Percentiles rank a stretch among this genome's conserved stretches.
Evolutionary conservation across 441 rosid genomes (phyloP).

Genomic region (Bocquillonia castaneifolia): DNA sequence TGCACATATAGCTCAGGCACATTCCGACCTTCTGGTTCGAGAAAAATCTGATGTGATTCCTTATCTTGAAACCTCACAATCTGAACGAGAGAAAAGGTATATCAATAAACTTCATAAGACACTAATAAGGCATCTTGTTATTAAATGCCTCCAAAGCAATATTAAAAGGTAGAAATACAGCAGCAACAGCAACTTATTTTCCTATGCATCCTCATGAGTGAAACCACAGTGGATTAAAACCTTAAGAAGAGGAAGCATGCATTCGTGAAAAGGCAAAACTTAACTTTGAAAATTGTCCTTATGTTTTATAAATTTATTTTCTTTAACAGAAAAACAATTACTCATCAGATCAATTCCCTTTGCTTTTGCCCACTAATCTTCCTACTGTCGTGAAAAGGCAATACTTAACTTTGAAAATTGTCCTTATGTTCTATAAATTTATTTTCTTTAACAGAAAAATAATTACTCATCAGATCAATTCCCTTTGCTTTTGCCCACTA

Average conservation of each 20-base stretch:
- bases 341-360: no score
- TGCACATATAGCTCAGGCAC: slow-evolving; percentile 99
- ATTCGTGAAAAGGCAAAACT: not conserved
- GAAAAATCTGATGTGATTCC: slow-evolving; percentile 98
- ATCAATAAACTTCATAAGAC: not conserved
- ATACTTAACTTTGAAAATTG: no score
- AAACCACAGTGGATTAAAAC: not conserved
- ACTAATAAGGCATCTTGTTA: not conserved
- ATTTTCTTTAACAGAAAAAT: no score
- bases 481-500: no score
- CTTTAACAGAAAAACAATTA: no score
- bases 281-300: not conserved
- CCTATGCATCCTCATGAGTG: not conserved
- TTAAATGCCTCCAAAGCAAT: no score
- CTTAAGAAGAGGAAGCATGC: not conserved
- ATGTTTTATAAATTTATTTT: no score
- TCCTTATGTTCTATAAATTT: no score
- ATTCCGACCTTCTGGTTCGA: slow-evolving; percentile 95
- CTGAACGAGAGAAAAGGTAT: slow-evolving; percentile 36
- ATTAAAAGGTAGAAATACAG: not conserved
- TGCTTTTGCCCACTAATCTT: no score
- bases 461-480: not conserved
- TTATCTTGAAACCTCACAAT: slow-evolving; percentile 94
- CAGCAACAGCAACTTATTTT: not conserved
- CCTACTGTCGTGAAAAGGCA: no score